Evolutionary conservation across 1,139 yeast genomes (phyloP), one percentile per base, ranked within the genome.

Genomic region (Petasospora rhodanensis): DNA sequence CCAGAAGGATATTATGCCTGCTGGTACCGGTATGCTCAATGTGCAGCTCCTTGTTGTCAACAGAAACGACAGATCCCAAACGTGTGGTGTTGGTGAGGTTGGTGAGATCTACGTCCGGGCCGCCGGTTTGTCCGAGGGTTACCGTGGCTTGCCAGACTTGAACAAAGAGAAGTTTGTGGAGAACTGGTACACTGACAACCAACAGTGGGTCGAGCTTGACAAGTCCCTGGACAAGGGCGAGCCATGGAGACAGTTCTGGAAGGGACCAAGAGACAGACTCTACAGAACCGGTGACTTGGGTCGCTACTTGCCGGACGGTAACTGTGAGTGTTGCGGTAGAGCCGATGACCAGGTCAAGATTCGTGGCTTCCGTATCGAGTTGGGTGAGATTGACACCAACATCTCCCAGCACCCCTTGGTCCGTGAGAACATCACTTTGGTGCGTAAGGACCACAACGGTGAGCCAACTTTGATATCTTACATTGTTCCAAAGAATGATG

Each of bases 321-420:
- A 91, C 61, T 91, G 93, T 46, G 99, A 91, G 66, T 91, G 97
- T 60, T 82, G 95, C 58, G 99, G 99, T 38, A 78, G 99, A 59
- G 98, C 98, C 19, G 99, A 93, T 63, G 97, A 91, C 58, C 99
- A 93, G 62, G 96, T 93, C 42, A 93, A 93, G 62, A 91, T 93
- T 45, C 79, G 98, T 64, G 99, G 99, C 3, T 93, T 93, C 73
- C 78, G 99, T 65, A 93, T 93, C 46, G 98, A 93, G 62, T 69
- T 93, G 37, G 98, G 99, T 45, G 99, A 93, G 62, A 93, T 93
- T 53, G 97, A 93, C 58, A 93, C 98, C 14, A 95, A 91, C 55
- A 74, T 93, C 45, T 86, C 96, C 11, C 95, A 86, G 58, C 96
- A 87, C 64, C 82, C 91, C 4, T 65, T 78, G 45, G 94, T 91